Base-by-base conservation (phyloP, 257 asterid genomes). In the Rhazya stricta region DNA sequence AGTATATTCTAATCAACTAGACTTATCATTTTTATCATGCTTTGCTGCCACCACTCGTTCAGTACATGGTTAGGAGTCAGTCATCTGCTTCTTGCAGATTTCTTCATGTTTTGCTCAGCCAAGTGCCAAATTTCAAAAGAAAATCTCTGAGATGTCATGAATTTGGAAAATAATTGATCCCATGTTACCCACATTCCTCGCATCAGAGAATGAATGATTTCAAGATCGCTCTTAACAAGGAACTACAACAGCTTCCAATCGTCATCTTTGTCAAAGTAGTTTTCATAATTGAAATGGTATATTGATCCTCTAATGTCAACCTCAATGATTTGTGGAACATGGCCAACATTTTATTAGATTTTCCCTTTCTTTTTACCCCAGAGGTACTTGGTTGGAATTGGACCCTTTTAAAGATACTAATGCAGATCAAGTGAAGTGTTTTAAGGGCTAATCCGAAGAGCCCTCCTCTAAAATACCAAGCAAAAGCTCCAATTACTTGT, bases 141-240 rank as follows among this genome's bases (percentile, higher is more conserved):
- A 48, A 48, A 48, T 48, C 48, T 43, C 48, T 43, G 5, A 48
- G 16, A 39, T 39, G 43, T 39, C 8, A 39, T 39, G 7, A 39
- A 39, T 39, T 39, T 39, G 43, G 43, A 6, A 39, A 39, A 70
- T 70, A 30, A 70, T 70, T 50, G 74, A 70, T 67, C 72, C 53
- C 53, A 67, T 39, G 71, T 67, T 39, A 39, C 32, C 21, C 36
- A 15, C 4, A 39, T 48, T 29, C 41, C 42, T 45, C 46, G 71
- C 15, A 37, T 37, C 51, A 4, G 11, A 39, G 34, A 32, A 56
- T 34, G 18, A 34, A 65, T 18, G 4, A 65, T 34, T 15, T 36
- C n/a, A 9, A 34, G 21, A 67, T 43, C 58, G 9, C 32, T 69
- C 57, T 27, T 4, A 69, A 27, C 7, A 32, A 51, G 72, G 39